Evolutionary conservation across 495 filamentous ascomycete species (phyloP).

Genomic region (Penicillium argentinense): DNA sequence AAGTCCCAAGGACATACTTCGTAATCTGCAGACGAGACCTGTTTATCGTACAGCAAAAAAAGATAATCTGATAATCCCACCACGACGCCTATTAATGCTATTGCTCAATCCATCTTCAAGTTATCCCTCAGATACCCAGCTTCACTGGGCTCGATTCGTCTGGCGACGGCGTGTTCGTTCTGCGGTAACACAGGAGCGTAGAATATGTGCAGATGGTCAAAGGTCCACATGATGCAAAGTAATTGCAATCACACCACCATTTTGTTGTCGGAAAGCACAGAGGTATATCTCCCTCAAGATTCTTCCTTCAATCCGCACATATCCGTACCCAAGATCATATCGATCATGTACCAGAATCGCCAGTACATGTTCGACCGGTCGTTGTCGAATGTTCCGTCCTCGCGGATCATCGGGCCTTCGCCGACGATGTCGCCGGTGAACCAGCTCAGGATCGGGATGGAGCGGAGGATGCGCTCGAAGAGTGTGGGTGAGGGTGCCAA

Average conservation of each 20-base stretch:
- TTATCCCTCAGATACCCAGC: neutral
- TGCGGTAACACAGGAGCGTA: no score
- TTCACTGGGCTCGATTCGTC: neutral
- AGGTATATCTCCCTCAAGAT: conserved; percentile 23
- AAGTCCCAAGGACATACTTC: no score
- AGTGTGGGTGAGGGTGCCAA: conserved; percentile 62
- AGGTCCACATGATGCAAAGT: no score
- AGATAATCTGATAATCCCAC: no score
- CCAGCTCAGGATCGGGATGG: conserved; percentile 65
- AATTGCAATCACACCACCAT: no score
- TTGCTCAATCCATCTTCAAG: neutral
- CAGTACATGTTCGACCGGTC: conserved; percentile 75
- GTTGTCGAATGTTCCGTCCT: conserved; percentile 80
- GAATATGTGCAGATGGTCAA: no score
- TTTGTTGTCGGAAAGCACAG: no score
- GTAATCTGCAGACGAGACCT: no score
- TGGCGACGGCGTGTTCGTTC: neutral
- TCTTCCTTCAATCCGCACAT: conserved; percentile 54
- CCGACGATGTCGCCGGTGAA: conserved; percentile 80
- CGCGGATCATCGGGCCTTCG: conserved; percentile 69
- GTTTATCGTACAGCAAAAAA: conserved; percentile 23
- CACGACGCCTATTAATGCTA: conserved; percentile 16
- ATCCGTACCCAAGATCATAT: conserved; percentile 46
- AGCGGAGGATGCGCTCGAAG: conserved; percentile 57
- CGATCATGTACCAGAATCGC: conserved; percentile 56